Evolutionary conservation across 225 moss, liverwort and hornwort species (phyloP).

Genomic region (Physcomitrellopsis africana): DNA sequence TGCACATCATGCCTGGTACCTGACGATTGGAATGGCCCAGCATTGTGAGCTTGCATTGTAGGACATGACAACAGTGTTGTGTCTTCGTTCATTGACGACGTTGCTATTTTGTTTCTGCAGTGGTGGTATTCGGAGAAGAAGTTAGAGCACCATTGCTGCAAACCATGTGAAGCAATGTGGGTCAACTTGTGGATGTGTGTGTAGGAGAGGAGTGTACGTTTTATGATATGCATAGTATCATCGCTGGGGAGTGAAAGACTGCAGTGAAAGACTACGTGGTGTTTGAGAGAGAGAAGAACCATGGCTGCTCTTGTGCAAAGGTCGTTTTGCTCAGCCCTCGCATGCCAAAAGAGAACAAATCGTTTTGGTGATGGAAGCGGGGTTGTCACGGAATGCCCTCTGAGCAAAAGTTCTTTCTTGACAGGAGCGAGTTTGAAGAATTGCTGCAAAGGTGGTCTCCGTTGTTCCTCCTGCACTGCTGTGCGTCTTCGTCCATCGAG

Average conservation of each 20-base stretch:
- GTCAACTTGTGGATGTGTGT: no score
- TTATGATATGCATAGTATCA: neutral
- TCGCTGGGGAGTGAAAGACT: no score
- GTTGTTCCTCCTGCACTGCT: neutral
- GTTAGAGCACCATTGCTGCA: neutral
- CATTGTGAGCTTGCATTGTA: neutral
- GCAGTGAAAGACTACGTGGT: neutral
- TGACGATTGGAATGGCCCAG: neutral
- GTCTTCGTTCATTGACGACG: neutral
- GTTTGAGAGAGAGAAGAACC: neutral
- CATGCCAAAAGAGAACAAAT: neutral
- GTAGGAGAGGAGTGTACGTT: no score
- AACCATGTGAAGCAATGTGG: no score
- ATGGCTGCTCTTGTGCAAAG: constrained; percentile 2
- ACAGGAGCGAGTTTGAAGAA: neutral
- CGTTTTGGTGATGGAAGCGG: neutral
- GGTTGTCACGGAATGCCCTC: neutral
- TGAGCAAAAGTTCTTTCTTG: neutral
- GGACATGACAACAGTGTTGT: neutral
- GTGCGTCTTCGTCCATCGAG: neutral
- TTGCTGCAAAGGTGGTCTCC: neutral
- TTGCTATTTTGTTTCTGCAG: neutral
- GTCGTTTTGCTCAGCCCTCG: neutral
- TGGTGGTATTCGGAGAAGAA: neutral
- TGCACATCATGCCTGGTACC: neutral